Evolutionary conservation across 306 rosid genomes (phyloP).

Genomic region (Cucurbita moschata): DNA sequence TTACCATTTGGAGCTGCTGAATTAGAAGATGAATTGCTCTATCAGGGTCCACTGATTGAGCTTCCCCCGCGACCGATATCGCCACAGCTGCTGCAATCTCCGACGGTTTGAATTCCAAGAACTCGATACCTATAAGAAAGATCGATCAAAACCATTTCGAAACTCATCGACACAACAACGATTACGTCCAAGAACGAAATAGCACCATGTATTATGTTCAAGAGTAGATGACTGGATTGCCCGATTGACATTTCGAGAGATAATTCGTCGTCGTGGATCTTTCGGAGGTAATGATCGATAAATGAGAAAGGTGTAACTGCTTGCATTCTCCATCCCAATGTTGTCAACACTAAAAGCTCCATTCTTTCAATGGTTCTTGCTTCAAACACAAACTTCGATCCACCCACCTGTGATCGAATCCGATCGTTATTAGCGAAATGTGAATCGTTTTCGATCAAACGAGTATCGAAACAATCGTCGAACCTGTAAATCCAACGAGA

Average conservation of each 20-base stretch:
- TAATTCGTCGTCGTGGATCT: slow-evolving; percentile 40
- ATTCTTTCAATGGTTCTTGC: slow-evolving; percentile 77
- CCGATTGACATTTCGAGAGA: slow-evolving; percentile 22
- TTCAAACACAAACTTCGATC: slow-evolving; percentile 64
- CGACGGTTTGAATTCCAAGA: slow-evolving; percentile 88
- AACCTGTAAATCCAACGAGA: slow-evolving; percentile 73
- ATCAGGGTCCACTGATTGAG: slow-evolving; percentile 39
- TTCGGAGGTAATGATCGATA: slow-evolving; percentile 57
- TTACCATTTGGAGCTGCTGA: slow-evolving; percentile 58
- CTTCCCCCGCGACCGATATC: slow-evolving; percentile 40
- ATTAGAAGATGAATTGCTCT: slow-evolving; percentile 41
- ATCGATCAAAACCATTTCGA: no score
- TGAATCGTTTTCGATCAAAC: not conserved
- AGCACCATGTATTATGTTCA: slow-evolving; percentile 42
- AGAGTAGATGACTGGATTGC: slow-evolving; percentile 44
- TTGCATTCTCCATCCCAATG: slow-evolving; percentile 90
- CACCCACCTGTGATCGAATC: slow-evolving; percentile 47
- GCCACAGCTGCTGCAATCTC: slow-evolving; percentile 93
- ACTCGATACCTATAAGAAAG: slow-evolving; percentile 23
- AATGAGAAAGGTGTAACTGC: slow-evolving; percentile 77
- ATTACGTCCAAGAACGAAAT: not conserved
- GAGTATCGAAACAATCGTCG: not conserved
- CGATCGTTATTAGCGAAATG: not conserved
- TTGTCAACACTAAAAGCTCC: slow-evolving; percentile 86
- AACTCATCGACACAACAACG: no score